phyloP scores from a whole-genome alignment of 768 basidiomycete genomes.

The Daedalea quercina region DNA sequence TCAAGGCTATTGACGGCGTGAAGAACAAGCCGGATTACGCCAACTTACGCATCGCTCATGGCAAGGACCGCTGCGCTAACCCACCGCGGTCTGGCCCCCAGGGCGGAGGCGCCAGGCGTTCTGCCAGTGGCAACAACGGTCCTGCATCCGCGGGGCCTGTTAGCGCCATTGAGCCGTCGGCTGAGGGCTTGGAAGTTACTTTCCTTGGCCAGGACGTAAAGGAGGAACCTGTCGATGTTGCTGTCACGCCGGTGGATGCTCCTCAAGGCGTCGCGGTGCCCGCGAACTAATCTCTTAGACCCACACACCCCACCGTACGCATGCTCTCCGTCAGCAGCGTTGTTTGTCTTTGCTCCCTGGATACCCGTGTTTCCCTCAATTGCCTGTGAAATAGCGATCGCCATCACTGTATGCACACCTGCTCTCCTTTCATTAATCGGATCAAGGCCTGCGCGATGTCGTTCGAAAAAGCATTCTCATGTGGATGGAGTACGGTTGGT shows the following conservation, averaged over 20 bases:
- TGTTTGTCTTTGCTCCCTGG: constrained; percentile 6
- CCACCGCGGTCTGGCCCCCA: constrained; percentile 81
- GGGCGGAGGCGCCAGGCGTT: constrained; percentile 48
- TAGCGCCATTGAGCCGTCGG: constrained; percentile 29
- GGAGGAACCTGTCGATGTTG: constrained; percentile 27
- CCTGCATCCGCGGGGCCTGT: constrained; percentile 28
- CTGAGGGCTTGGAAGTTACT: constrained; percentile 8
- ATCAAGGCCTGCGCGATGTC: constrained; percentile 4
- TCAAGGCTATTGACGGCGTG: constrained; percentile 96
- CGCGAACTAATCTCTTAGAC: background rate
- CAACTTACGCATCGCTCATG: constrained; percentile 86
- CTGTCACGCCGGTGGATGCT: constrained; percentile 22
- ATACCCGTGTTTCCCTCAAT: constrained; percentile 12
- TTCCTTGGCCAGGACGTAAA: constrained; percentile 8
- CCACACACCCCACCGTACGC: constrained; percentile 4
- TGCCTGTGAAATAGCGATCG: background rate
- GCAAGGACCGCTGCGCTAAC: constrained; percentile 94
- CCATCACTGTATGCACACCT: constrained; percentile 6
- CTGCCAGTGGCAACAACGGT: constrained; percentile 38
- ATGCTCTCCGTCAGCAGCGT: constrained; percentile 19
- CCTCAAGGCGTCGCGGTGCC: constrained; percentile 14
- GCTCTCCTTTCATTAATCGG: constrained; percentile 1
- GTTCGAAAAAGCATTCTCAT: constrained; percentile 9
- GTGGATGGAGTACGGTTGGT: constrained; percentile 42
- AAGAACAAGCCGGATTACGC: constrained; percentile 90